These are phyloP conservation scores for Chromera velia DNA, from an alignment of 73 alveolate species.

Conservation along the genomic window DNA sequence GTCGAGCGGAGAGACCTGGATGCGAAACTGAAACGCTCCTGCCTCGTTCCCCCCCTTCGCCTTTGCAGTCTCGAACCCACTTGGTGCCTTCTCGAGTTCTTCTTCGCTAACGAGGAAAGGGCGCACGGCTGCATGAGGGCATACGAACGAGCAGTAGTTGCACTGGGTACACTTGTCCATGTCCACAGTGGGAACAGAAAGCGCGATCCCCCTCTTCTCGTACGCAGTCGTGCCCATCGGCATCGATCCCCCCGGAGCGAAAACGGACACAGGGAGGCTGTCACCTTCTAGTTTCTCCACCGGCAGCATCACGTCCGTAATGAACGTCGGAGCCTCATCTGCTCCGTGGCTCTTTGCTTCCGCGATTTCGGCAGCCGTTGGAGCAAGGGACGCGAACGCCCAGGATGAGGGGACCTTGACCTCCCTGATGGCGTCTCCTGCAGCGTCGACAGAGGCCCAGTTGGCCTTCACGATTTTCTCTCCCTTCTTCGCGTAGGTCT, in stretches of 20 bases:
- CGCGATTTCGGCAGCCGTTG: background rate
- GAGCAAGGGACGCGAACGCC: background rate
- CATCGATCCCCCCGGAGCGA: slow-evolving; percentile 31
- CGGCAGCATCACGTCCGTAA: slow-evolving; percentile 5
- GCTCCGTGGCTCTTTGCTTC: no score
- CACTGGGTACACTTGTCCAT: slow-evolving; percentile 50
- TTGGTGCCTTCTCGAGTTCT: slow-evolving; percentile 21
- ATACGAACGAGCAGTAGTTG: slow-evolving; percentile 42
- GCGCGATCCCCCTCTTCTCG: slow-evolving; percentile 40
- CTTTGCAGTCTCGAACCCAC: slow-evolving; percentile 9
- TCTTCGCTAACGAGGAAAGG: slow-evolving; percentile 23
- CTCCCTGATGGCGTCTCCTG: background rate
- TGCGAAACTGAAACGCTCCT: slow-evolving; percentile 31
- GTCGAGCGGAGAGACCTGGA: slow-evolving; percentile 43
- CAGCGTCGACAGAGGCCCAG: background rate
- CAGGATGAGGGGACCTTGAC: background rate
- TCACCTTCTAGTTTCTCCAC: slow-evolving; percentile 20
- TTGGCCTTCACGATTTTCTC: slow-evolving; percentile 3
- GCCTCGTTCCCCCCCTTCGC: slow-evolving; percentile 33
- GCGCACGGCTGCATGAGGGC: slow-evolving; percentile 46
- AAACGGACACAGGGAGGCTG: slow-evolving; percentile 22
- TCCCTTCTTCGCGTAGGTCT: slow-evolving; percentile 40
- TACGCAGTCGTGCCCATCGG: slow-evolving; percentile 33
- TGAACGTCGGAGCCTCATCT: slow-evolving; percentile 4
- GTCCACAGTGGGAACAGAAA: slow-evolving; percentile 18